A percentile compares a stretch with the other conserved stretches of the same genome.
These are phyloP conservation scores for Linum lewisii DNA, from an alignment of 345 rosid species.

Conservation along the genomic window DNA sequence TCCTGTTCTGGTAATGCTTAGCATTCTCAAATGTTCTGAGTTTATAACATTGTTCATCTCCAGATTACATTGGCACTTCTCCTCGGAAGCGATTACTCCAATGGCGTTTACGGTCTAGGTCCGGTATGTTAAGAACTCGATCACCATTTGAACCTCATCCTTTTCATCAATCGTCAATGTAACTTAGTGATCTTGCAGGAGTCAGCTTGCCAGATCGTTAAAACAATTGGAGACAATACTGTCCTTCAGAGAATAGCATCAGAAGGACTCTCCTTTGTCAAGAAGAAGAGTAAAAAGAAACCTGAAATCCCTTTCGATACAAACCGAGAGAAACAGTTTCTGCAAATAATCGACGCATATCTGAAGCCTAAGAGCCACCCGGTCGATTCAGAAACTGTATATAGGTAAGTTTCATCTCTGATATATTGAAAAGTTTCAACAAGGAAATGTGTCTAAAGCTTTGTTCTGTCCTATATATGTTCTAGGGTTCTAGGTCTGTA, in stretches of 20 bases:
- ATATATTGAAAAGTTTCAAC: not conserved
- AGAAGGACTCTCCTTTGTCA: constrained; percentile 47
- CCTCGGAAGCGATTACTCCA: constrained; percentile 87
- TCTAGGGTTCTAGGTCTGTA: constrained; percentile 51
- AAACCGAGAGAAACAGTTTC: constrained; percentile 31
- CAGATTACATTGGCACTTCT: constrained; percentile 81
- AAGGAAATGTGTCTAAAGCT: too few species aligned
- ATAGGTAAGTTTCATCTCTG: constrained; percentile 34
- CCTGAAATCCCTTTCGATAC: constrained; percentile 18
- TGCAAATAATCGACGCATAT: constrained; percentile 73
- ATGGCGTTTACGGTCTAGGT: constrained; percentile 75
- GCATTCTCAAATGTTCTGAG: not conserved
- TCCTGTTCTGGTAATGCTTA: too few species aligned
- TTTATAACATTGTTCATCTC: constrained; percentile 8
- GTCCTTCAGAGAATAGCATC: constrained; percentile 47
- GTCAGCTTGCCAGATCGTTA: constrained; percentile 72
- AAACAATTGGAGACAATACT: constrained; percentile 49
- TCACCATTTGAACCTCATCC: constrained; percentile 2
- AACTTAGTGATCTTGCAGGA: constrained; percentile 33
- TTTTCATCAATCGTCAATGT: not conserved
- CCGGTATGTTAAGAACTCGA: constrained; percentile 36
- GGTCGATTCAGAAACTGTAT: constrained; percentile 58
- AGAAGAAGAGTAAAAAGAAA: constrained; percentile 42
- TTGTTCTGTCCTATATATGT: not conserved
- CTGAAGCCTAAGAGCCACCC: constrained; percentile 69